These are phyloP conservation scores for Trypanosoma conorhini DNA, from an alignment of 208 protist species.

Conservation along the genomic window DNA sequence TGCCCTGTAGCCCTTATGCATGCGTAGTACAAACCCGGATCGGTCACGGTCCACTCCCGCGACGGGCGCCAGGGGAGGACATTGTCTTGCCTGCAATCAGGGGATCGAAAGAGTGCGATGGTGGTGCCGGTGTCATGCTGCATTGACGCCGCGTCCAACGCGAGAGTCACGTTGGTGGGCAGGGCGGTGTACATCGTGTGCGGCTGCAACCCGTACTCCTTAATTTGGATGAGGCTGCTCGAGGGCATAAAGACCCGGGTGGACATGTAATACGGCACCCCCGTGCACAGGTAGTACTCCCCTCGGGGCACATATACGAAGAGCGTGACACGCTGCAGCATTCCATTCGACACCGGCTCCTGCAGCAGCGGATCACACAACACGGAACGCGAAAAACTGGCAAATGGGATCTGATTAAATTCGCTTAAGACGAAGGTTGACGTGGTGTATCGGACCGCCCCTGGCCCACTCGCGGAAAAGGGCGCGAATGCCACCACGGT, in stretches of 20 bases:
- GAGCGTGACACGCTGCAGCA: slow-evolving; percentile 29
- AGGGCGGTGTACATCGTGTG: slow-evolving; percentile 50
- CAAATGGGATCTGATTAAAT: slow-evolving; percentile 28
- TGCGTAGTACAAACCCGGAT: slow-evolving; percentile 61
- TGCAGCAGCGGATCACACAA: slow-evolving; percentile 47
- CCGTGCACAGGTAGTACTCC: slow-evolving; percentile 58
- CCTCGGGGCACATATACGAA: slow-evolving; percentile 44
- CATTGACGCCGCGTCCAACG: slow-evolving; percentile 38
- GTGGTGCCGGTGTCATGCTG: not conserved
- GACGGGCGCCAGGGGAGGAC: slow-evolving; percentile 21
- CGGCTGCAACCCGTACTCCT: slow-evolving; percentile 67
- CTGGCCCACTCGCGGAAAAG: slow-evolving; percentile 35
- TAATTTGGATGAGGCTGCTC: slow-evolving; percentile 30
- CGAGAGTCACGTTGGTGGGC: slow-evolving; percentile 49
- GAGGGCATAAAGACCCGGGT: slow-evolving; percentile 53
- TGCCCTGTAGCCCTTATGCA: slow-evolving; percentile 39
- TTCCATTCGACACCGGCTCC: slow-evolving; percentile 15
- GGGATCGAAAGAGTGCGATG: slow-evolving; percentile 24
- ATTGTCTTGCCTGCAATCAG: slow-evolving; percentile 31
- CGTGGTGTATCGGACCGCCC: slow-evolving; percentile 48
- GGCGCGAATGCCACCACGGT: slow-evolving; percentile 25
- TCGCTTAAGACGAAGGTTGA: slow-evolving; percentile 9
- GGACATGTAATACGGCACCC: slow-evolving; percentile 26
- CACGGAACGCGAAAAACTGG: slow-evolving; percentile 36
- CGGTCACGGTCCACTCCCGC: slow-evolving; percentile 35